Base-by-base conservation (phyloP, 192 early-diverging fungal species). In the Backusella australiensis region DNA sequence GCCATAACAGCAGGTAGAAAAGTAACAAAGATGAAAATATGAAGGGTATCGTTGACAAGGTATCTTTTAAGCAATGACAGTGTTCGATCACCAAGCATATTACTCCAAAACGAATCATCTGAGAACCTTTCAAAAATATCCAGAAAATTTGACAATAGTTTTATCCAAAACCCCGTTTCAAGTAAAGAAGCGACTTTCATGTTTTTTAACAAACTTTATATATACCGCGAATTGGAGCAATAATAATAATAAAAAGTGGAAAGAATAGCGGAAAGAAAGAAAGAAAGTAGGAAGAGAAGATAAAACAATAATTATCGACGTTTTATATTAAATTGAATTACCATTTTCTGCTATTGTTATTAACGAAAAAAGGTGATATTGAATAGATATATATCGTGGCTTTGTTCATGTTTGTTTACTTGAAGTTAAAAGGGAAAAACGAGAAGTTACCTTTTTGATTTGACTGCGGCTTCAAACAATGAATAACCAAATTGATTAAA, bases 21-120 rank as follows among this genome's bases (percentile, higher is more conserved):
- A 14, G 68, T 39, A 41, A 69, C 42, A 44, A 72, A 41, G 23
- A 78, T 21, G 34, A 59, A 71, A 11, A 68, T 34, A 32, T 68
- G 32, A 9, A 78, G 32, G 5, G 71, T 71, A 38, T 78, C 77
- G 49, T 73, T 78, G 32, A 41, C 46, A 23, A 73, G 3, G 12
- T 78, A 78, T 1, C 71, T 71, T 8, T 66, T 73, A 3, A 67
- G 3, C 21, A 78, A 23, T 6, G 29, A 19, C 42, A 73, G 29
- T 9, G 67, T 3, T 4, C 77, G 56, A 26, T 72, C 71, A 9
- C 77, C 77, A 2, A 78, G 11, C 19, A 78, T 35, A 11, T 21
- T 36, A 14, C n/a, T 53, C 77, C 77, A 78, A 38, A 74, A 74
- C n/a, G 56, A 39, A 32, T 74, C 72, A 39, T 74, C 72, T 29